These are phyloP conservation scores for Ceratocystis albifundus DNA, from an alignment of 2,329 filamentous ascomycete species.

Conservation along the genomic window DNA sequence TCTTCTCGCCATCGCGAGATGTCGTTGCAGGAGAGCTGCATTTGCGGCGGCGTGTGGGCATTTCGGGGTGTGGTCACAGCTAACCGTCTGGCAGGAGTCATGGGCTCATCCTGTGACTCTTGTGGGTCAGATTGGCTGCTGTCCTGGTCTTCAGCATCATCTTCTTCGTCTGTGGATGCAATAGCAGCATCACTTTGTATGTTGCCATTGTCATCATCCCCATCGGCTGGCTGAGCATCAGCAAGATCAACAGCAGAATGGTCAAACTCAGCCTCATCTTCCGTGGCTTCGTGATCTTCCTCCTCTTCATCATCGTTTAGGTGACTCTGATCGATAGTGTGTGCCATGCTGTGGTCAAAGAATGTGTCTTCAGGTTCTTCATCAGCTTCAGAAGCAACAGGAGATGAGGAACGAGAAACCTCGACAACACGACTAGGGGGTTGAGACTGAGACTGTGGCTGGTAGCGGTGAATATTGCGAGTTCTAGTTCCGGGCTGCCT, in stretches of 20 bases:
- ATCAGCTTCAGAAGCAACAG: slow-evolving; percentile 13
- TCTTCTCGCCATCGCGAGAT: slow-evolving; percentile 36
- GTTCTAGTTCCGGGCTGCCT: slow-evolving; percentile 23
- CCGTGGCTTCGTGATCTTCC: not conserved
- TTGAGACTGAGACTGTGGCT: not conserved
- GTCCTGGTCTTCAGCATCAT: not conserved
- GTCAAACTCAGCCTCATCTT: not conserved
- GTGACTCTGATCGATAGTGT: slow-evolving; percentile 22
- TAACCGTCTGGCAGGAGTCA: not conserved
- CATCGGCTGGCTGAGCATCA: not conserved
- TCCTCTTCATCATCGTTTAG: slow-evolving; percentile 9
- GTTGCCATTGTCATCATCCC: not conserved
- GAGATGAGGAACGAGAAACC: not conserved
- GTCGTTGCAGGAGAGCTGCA: slow-evolving; percentile 35
- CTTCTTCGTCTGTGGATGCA: slow-evolving; percentile 16
- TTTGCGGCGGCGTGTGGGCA: slow-evolving; percentile 31
- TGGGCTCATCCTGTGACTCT: not conserved
- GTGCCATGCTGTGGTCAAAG: slow-evolving; percentile 22
- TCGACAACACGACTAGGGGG: slow-evolving; percentile 1
- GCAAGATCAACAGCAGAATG: not conserved
- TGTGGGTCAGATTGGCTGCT: not conserved
- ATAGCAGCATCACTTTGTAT: slow-evolving; percentile 20
- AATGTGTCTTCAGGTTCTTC: slow-evolving; percentile 13
- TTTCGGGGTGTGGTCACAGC: not conserved
- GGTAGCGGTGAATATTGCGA: not conserved